These are phyloP conservation scores for Saturnispora saitoi DNA, from an alignment of 805 yeast genomes.

Conservation along the genomic window DNA sequence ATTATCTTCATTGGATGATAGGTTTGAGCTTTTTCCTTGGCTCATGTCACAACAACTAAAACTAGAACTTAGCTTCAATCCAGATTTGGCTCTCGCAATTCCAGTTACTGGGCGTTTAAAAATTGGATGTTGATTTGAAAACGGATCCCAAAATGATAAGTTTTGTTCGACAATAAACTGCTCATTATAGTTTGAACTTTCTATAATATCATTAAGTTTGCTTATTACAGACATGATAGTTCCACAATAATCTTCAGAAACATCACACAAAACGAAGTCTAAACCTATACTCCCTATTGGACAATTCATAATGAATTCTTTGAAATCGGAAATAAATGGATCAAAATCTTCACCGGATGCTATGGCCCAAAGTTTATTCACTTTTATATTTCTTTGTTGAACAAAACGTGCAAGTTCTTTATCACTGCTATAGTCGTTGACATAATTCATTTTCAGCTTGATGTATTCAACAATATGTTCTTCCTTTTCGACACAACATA, in stretches of 20 bases:
- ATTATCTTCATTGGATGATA: not conserved
- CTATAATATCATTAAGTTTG: too few species aligned
- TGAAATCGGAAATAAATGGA: not conserved
- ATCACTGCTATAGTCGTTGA: not conserved
- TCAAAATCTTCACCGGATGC: not conserved
- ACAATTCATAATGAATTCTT: not conserved
- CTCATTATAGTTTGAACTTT: too few species aligned
- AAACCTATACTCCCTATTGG: not conserved
- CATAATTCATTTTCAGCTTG: not conserved
- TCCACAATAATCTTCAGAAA: not conserved
- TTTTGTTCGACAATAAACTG: too few species aligned
- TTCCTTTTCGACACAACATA: not conserved
- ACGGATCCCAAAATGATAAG: too few species aligned
- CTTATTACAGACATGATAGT: not conserved
- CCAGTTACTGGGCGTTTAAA: too few species aligned
- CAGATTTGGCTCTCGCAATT: too few species aligned
- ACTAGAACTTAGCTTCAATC: too few species aligned
- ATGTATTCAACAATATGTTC: not conserved
- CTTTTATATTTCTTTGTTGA: not conserved
- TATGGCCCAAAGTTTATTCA: not conserved
- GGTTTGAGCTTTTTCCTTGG: not conserved
- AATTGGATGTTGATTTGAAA: too few species aligned
- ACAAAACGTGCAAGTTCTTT: not conserved
- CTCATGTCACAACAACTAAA: too few species aligned
- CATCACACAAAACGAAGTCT: not conserved